Conservation (phyloP, 2,329 filamentous ascomycete genomes). For the Colletotrichum endophyticum region DNA sequence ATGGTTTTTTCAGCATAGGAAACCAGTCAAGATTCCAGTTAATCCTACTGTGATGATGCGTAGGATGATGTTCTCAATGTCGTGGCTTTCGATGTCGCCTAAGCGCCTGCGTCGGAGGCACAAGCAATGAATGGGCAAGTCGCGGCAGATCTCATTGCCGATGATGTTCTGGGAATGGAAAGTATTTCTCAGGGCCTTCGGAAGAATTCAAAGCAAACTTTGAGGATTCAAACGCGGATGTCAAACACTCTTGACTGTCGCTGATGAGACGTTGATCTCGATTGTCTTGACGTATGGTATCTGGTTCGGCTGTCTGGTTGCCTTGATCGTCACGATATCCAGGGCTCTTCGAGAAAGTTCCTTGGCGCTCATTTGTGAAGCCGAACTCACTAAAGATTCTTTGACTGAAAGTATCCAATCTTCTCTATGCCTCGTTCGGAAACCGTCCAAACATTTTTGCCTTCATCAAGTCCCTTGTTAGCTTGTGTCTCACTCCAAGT, state of each 20-base stretch:
- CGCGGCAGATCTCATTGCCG: neutral
- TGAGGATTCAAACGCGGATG: neutral
- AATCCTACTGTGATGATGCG: neutral
- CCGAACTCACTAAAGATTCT: neutral
- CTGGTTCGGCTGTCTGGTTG: rapidly evolving
- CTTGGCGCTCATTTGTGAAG: neutral
- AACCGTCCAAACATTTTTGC: rapidly evolving
- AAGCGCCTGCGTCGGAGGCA: too few species aligned
- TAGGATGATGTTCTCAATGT: neutral
- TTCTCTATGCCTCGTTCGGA: neutral
- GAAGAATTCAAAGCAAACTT: neutral
- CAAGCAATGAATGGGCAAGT: neutral
- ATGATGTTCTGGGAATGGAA: neutral
- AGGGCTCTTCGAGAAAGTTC: neutral
- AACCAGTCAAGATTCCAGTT: rapidly evolving
- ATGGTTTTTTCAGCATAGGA: neutral
- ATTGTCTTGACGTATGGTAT: rapidly evolving
- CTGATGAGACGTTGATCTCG: neutral
- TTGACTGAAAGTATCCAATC: neutral
- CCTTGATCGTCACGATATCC: neutral
- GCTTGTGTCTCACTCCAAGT: neutral
- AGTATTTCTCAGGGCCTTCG: rapidly evolving
- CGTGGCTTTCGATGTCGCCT: too few species aligned
- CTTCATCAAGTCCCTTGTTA: neutral
- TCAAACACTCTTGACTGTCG: rapidly evolving